A percentile compares a stretch with the other conserved stretches of the same genome.
Conservation (phyloP, 1,284 basidiomycete genomes). For the Trichosporon inkin region DNA sequence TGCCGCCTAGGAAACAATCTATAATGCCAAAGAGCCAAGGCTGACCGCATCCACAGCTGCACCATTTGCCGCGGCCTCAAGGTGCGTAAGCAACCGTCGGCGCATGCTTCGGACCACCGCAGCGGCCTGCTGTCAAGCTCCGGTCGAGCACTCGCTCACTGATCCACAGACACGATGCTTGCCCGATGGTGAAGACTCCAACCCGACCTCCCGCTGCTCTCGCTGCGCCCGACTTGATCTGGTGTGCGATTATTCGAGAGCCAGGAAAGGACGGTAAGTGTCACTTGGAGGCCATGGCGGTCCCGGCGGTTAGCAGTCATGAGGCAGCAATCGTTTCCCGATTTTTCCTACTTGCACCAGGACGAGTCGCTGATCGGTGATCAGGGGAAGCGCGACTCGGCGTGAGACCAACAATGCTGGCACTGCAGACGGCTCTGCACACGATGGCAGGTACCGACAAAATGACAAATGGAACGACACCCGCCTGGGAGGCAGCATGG, state of each 20-base stretch:
- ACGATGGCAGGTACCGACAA: not conserved
- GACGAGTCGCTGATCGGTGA: not conserved
- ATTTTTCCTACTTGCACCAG: not conserved
- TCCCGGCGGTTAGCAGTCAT: not conserved
- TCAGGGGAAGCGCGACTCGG: not conserved
- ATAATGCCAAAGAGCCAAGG: not conserved
- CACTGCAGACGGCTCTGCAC: not conserved
- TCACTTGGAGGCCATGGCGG: too few species aligned
- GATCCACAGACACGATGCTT: conserved; percentile 16
- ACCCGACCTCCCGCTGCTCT: conserved; percentile 19
- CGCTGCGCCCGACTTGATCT: conserved; percentile 20
- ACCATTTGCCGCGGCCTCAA: conserved; percentile 18
- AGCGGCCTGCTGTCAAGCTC: too few species aligned
- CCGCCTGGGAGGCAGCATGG: not conserved
- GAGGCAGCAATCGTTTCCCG: not conserved
- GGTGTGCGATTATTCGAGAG: conserved; percentile 16
- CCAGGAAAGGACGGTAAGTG: conserved; percentile 16
- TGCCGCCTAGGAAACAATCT: not conserved
- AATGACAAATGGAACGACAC: not conserved
- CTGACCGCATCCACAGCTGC: conserved; percentile 11
- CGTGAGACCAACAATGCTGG: not conserved
- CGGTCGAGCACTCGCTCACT: not conserved
- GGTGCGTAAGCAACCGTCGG: conserved; percentile 5
- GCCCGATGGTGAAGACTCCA: conserved; percentile 18
- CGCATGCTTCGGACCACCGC: not conserved